Conservation (phyloP, 225 moss, liverwort and hornwort species). For the Straminergon stramineum region DNA sequence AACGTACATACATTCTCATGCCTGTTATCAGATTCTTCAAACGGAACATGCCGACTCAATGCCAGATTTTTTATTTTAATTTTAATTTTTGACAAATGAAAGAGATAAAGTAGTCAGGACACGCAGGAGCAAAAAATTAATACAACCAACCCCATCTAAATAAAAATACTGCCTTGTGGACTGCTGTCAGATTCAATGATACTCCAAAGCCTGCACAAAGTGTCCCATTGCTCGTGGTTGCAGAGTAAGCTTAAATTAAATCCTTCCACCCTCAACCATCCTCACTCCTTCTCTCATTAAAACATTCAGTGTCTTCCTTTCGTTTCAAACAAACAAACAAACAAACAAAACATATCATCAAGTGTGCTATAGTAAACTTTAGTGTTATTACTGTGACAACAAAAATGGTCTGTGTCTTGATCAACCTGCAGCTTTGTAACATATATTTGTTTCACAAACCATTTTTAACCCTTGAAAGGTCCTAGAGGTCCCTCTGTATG, state of each 20-base stretch:
- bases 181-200: background rate
- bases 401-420: background rate
- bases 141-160: no score
- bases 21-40: background rate
- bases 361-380: background rate
- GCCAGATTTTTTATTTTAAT: background rate
- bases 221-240: background rate
- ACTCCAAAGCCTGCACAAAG: background rate
- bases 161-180: no score
- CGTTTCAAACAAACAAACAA: no score
- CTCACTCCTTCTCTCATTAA: background rate
- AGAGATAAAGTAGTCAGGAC: background rate
- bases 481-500: no score
- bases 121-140: background rate
- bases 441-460: no score
- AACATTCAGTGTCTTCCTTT: no score
- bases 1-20: background rate
- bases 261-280: background rate
- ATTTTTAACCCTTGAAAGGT: no score
- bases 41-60: background rate
- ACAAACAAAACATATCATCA: no score
- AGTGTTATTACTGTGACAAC: background rate
- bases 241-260: background rate
- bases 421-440: background rate
- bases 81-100: background rate